Evolutionary conservation across 495 filamentous ascomycete genomes (phyloP).

Genomic region (Xeromyces bisporus): DNA sequence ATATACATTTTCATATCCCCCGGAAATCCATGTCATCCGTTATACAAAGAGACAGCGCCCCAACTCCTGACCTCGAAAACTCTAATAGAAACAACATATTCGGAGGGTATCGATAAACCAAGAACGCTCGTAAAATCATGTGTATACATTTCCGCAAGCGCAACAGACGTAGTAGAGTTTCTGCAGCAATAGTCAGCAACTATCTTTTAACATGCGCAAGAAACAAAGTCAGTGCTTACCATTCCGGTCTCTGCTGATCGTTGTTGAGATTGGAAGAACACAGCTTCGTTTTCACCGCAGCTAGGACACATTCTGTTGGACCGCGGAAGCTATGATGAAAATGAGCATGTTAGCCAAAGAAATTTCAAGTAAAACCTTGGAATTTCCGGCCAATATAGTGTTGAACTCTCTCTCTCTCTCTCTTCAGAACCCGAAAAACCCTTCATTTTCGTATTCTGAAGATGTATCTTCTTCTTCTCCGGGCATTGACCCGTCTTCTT

Average conservation of each 20-base stretch:
- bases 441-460: slow-evolving; percentile 7
- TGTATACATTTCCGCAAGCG: slow-evolving; percentile 75
- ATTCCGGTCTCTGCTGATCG: slow-evolving; percentile 93
- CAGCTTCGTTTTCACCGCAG: slow-evolving; percentile 72
- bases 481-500: slow-evolving; percentile 20
- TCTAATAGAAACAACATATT: no score
- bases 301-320: slow-evolving; percentile 65
- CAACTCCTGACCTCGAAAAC: no score
- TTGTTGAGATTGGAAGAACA: slow-evolving; percentile 98
- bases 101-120: no score
- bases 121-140: slow-evolving; percentile 25
- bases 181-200: slow-evolving; percentile 24
- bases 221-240: slow-evolving; percentile 38
- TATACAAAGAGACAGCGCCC: no score
- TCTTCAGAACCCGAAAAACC: no score
- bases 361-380: slow-evolving; percentile 3
- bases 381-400: slow-evolving; percentile 3
- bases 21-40: no score
- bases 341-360: slow-evolving; percentile 31
- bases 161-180: slow-evolving; percentile 98
- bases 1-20: no score
- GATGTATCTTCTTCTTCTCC: slow-evolving; percentile 1
- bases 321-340: slow-evolving; percentile 57
- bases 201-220: neutral
- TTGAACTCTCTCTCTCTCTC: slow-evolving; percentile 2